These are phyloP conservation scores for Sugiyamaella paludigena DNA, from an alignment of 1,139 yeast genomes.

Conservation along the genomic window DNA sequence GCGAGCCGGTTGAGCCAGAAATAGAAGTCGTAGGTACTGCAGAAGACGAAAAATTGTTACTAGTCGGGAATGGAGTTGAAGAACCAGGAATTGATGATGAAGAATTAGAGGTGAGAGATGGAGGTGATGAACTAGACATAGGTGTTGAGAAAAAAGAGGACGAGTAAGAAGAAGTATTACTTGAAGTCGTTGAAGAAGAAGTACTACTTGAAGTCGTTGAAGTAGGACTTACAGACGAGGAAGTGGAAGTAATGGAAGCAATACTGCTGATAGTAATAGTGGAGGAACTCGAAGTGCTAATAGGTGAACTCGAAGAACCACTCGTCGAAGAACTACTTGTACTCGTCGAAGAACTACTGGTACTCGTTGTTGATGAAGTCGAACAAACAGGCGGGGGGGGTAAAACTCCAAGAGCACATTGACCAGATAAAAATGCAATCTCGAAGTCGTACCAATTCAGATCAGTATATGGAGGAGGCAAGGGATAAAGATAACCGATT, in stretches of 20 bases:
- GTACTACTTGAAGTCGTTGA: neutral
- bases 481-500: neutral
- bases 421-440: constrained; percentile 2
- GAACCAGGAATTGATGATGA: neutral
- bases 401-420: neutral
- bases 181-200: neutral
- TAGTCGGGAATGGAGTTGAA: neutral
- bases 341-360: neutral
- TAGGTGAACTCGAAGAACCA: neutral
- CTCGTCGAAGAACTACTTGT: neutral
- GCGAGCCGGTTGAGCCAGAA: neutral
- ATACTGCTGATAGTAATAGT: neutral
- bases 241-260: too few relatives aligned
- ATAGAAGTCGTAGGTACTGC: neutral
- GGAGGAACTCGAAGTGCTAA: neutral
- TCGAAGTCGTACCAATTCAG: constrained; percentile 4
- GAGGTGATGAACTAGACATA: neutral
- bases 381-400: neutral
- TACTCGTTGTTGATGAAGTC: neutral
- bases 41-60: neutral
- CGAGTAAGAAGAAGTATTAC: neutral
- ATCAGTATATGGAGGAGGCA: neutral
- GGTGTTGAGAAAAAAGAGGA: neutral
- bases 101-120: neutral
- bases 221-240: too few relatives aligned